Evolutionary conservation across 805 yeast genomes (phyloP).

Genomic region (Saturnispora dispora): DNA sequence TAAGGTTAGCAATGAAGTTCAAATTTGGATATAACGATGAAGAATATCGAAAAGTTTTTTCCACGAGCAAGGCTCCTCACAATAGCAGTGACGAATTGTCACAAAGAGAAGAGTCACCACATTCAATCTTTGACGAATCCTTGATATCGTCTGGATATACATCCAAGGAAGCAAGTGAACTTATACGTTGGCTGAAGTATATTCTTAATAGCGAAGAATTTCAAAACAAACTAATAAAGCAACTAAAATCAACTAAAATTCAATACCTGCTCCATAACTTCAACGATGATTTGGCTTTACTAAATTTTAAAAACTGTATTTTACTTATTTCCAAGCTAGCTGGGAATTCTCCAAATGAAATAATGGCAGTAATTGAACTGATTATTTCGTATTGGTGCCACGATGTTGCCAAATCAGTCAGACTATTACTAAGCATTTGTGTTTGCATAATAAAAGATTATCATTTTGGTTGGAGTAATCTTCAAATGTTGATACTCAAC

Average conservation of each 20-base stretch:
- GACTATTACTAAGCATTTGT: slow-evolving; percentile 28
- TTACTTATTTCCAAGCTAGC: slow-evolving; percentile 12
- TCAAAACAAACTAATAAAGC: slow-evolving; percentile 17
- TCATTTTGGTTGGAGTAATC: slow-evolving; percentile 40
- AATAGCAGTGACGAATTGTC: neutral
- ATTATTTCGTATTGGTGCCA: slow-evolving; percentile 20
- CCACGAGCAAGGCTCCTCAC: neutral
- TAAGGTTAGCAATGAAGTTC: slow-evolving; percentile 14
- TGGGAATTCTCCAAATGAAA: neutral
- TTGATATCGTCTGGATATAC: slow-evolving; percentile 1
- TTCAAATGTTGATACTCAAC: slow-evolving; percentile 20
- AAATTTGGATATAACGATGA: slow-evolving; percentile 1
- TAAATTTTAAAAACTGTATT: slow-evolving; percentile 15
- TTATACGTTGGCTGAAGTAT: slow-evolving; percentile 20
- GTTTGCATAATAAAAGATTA: slow-evolving; percentile 36
- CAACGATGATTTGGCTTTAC: slow-evolving; percentile 20
- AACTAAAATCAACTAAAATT: slow-evolving; percentile 13
- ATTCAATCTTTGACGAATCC: neutral
- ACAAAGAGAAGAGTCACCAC: neutral
- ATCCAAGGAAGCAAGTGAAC: slow-evolving; percentile 3
- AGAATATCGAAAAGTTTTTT: neutral
- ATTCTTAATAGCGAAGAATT: slow-evolving; percentile 17
- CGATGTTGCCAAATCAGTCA: slow-evolving; percentile 5
- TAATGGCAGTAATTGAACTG: slow-evolving; percentile 17
- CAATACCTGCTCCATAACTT: slow-evolving; percentile 18